Conservation (phyloP, 768 basidiomycete genomes). For the Lactifluus volemus region DNA sequence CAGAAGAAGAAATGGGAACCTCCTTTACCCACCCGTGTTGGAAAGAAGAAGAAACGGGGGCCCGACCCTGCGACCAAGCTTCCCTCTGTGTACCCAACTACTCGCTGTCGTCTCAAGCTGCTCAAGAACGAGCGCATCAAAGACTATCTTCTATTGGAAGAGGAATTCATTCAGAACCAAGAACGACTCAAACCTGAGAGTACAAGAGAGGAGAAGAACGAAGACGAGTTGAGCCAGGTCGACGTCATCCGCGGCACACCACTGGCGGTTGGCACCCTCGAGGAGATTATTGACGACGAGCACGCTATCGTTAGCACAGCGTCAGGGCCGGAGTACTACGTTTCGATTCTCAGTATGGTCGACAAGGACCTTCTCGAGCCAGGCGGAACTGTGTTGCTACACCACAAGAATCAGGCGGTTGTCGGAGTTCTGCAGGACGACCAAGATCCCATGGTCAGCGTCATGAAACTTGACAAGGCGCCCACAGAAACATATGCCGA, state of each 20-base stretch:
- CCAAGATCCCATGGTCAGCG: constrained; percentile 89
- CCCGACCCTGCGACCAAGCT: constrained; percentile 87
- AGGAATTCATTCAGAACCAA: constrained; percentile 90
- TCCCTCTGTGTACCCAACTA: constrained; percentile 88
- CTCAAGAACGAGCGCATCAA: constrained; percentile 98
- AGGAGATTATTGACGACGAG: constrained; percentile 97
- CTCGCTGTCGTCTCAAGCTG: constrained; percentile 89
- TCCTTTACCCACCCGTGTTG: constrained; percentile 91
- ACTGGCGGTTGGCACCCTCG: constrained; percentile 97
- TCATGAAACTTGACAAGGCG: constrained; percentile 99
- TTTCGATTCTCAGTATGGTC: constrained; percentile 95
- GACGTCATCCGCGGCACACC: constrained; percentile 93
- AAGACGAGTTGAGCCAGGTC: constrained; percentile 87
- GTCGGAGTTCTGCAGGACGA: constrained; percentile 96
- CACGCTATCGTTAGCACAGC: constrained; percentile 97
- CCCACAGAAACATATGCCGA: constrained; percentile 99
- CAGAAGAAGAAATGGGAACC: constrained; percentile 97
- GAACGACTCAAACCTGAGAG: constrained; percentile 83
- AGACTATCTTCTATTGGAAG: constrained; percentile 92
- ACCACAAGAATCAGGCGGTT: constrained; percentile 92
- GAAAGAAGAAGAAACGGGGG: constrained; percentile 93
- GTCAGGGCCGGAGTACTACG: constrained; percentile 93
- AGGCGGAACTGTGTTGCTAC: constrained; percentile 87
- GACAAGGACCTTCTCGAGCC: constrained; percentile 98
- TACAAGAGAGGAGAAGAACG: constrained; percentile 88